Evolutionary conservation across 2,329 filamentous ascomycete genomes (phyloP), one percentile per base, ranked within the genome.

Genomic region (Chaetothyriales sp.): DNA sequence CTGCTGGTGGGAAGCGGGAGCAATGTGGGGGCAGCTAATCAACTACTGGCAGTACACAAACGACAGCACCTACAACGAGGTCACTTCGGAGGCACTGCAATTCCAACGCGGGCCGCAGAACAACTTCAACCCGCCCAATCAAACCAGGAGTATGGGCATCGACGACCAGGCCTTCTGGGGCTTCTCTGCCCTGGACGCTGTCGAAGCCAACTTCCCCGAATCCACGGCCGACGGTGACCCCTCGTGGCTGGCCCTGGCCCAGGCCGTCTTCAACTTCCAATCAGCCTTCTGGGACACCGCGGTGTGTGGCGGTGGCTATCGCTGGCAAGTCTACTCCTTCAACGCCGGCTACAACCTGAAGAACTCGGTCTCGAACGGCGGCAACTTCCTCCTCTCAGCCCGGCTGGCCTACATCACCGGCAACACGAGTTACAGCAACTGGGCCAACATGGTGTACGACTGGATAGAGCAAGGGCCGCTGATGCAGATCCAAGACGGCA

Each of bases 291-390:
- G 85, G 83, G 81, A 92, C 58, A 67, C 67, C 2, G 61, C 66
- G 0, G 73, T 71, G 0, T 94, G 87, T 65, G 72, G 70, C 32
- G 87, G 87, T 47, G 87, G 87, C 6, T 68, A 93, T 55, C 78
- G 83, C 55, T 94, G 87, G 87, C 86, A 93, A 68, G 84, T 93
- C 52, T 89, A 82, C 68, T 73, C 77, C 9, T 84, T 81, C 68
- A 87, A 88, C 68, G 77, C 74, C 50, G 86, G 86, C 6, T 79
- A 72, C 57, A 66, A 68, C 49, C 77, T 75, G 57, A 78, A 78
- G 57, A 79, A 79, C 57, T 69, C 71, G 10, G 72, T 79, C 52
- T 75, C 73, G n/a, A 78, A 78, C 55, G 76, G 76, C 2, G 74
- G 70, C 15, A 71, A 78, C 50, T 78, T 79, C 62, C 73, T 77